These are phyloP conservation scores for Hemileccinum impolitum DNA, from an alignment of 768 basidiomycete species.

Conservation along the genomic window DNA sequence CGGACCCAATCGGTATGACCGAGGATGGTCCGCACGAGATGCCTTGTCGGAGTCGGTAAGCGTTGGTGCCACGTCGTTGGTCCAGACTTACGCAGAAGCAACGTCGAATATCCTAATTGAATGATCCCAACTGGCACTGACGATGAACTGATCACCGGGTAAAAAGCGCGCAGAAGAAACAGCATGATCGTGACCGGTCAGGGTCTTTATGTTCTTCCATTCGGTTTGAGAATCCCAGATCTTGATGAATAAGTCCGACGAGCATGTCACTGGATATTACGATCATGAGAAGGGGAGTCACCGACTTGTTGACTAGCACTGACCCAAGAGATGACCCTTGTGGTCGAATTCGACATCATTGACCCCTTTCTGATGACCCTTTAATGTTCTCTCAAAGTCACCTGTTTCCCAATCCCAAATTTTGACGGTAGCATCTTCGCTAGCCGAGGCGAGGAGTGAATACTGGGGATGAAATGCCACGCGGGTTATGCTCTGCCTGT, in stretches of 20 bases:
- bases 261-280: constrained; percentile 46
- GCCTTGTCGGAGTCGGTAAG: constrained; percentile 39
- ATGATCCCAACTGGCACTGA: constrained; percentile 85
- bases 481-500: constrained; percentile 71
- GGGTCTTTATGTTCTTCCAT: constrained; percentile 84
- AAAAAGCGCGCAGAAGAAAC: constrained; percentile 85
- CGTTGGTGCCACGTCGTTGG: neutral
- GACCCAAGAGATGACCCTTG: constrained; percentile 80
- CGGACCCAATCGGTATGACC: constrained; percentile 89
- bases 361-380: constrained; percentile 88
- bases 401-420: constrained; percentile 98
- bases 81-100: constrained; percentile 65
- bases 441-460: constrained; percentile 78
- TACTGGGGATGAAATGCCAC: constrained; percentile 87
- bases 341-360: constrained; percentile 87
- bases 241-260: constrained; percentile 88
- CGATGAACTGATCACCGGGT: constrained; percentile 77
- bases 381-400: constrained; percentile 87
- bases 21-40: constrained; percentile 69
- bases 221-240: constrained; percentile 90
- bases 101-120: constrained; percentile 87
- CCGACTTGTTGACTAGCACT: constrained; percentile 12
- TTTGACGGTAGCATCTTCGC: constrained; percentile 87
- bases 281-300: constrained; percentile 1
- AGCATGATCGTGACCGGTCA: constrained; percentile 89